Evolutionary conservation across 1,139 yeast genomes (phyloP).

Genomic region (Torulaspora globosa): DNA sequence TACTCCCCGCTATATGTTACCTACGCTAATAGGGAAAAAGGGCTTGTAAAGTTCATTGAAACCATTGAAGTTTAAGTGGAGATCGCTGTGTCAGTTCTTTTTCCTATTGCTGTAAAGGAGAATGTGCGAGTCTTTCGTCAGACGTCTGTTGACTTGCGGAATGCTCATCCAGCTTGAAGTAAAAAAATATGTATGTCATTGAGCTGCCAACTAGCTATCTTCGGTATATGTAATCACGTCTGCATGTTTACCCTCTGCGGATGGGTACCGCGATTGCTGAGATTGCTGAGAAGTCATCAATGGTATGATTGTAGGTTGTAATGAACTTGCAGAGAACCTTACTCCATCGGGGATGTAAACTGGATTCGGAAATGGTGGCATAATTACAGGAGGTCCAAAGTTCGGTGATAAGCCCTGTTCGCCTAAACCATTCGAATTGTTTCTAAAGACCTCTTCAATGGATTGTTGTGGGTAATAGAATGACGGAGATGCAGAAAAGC

Average conservation of each 20-base stretch:
- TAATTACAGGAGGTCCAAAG: slow-evolving; percentile 4
- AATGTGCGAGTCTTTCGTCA: too few species aligned
- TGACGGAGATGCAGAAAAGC: slow-evolving; percentile 8
- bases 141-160: too few species aligned
- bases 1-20: slow-evolving; percentile 62
- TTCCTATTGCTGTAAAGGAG: too few species aligned
- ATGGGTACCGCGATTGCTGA: slow-evolving; percentile 3
- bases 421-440: slow-evolving; percentile 4
- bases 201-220: not conserved
- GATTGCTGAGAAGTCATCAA: slow-evolving; percentile 2
- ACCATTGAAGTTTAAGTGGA: slow-evolving; percentile 22
- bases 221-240: not conserved
- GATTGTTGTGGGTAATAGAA: slow-evolving; percentile 8
- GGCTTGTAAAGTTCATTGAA: slow-evolving; percentile 53
- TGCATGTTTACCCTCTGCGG: slow-evolving; percentile 1
- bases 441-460: slow-evolving; percentile 6
- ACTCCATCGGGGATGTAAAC: slow-evolving; percentile 4
- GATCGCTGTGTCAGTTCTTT: not conserved
- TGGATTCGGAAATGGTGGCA: slow-evolving; percentile 7
- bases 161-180: not conserved
- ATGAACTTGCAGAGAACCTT: slow-evolving; percentile 2
- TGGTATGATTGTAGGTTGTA: not conserved
- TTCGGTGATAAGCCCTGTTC: not conserved
- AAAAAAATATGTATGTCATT: not conserved
- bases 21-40: slow-evolving; percentile 63